Percentiles rank a stretch among this genome's conserved stretches.
phyloP scores from a whole-genome alignment of 305 asterid genomes.

The Fraxinus nigra region DNA sequence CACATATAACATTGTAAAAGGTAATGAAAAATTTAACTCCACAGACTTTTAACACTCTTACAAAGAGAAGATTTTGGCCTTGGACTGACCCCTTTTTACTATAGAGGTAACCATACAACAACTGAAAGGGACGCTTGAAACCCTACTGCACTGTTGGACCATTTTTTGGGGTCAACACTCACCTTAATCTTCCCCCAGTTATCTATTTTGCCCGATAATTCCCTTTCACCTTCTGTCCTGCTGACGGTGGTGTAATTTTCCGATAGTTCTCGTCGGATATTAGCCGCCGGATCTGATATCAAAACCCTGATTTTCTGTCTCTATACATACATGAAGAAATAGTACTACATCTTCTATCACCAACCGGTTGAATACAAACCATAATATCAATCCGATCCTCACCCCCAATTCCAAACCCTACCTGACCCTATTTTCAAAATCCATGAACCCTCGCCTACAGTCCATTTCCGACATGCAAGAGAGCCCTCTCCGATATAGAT shows the following conservation, averaged over 20 bases:
- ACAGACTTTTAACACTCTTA: too few species aligned
- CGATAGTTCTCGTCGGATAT: conserved; percentile 35
- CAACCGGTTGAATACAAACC: conserved; percentile 18
- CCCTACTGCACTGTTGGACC: too few species aligned
- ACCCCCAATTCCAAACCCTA: conserved; percentile 55
- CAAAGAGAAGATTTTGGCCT: too few species aligned
- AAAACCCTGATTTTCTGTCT: too few species aligned
- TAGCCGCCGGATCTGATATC: conserved; percentile 19
- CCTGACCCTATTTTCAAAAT: conserved; percentile 50
- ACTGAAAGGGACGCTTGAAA: too few species aligned
- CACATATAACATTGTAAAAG: too few species aligned
- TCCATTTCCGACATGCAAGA: conserved; percentile 12
- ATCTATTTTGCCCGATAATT: neutral
- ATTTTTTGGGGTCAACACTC: too few species aligned
- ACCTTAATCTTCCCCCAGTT: neutral
- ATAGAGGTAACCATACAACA: too few species aligned
- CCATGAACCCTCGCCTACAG: neutral
- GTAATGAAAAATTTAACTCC: too few species aligned
- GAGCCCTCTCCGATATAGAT: neutral
- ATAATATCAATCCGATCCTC: conserved; percentile 46
- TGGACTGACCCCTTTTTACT: too few species aligned
- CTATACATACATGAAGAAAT: conserved; percentile 31
- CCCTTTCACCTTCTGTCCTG: neutral
- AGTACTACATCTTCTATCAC: too few species aligned
- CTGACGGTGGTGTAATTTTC: conserved; percentile 8